Conservation (phyloP, 106 monocot genomes). For the Phalaenopsis aphrodite region DNA sequence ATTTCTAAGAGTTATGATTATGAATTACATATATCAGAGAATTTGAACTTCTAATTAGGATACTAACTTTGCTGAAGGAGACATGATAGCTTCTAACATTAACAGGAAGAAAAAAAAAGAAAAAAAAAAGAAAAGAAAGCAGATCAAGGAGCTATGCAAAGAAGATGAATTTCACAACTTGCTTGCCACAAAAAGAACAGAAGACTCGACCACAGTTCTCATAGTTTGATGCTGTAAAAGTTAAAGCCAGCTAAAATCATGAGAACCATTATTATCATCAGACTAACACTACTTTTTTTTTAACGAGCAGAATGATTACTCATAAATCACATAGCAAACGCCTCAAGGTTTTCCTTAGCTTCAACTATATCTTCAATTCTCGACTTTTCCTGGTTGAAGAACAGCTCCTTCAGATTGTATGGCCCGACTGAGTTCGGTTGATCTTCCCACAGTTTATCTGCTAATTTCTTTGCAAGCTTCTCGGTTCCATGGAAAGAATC, state of each 20-base stretch:
- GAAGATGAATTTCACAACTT: no score
- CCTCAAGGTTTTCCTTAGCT: not conserved
- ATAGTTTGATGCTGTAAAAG: no score
- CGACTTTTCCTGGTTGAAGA: not conserved
- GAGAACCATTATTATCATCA: not conserved
- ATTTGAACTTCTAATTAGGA: no score
- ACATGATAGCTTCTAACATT: no score
- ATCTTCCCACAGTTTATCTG: conserved; percentile 17
- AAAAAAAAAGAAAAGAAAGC: no score
- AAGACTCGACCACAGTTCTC: no score
- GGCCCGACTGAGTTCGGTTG: conserved; percentile 4
- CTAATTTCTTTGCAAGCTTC: conserved; percentile 14
- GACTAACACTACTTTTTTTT: not conserved
- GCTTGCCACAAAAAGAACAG: no score
- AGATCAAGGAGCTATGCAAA: no score
- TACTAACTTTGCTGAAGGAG: no score
- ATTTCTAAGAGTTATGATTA: no score
- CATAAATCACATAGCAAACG: not conserved
- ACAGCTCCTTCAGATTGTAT: conserved; percentile 12
- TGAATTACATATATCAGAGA: no score
- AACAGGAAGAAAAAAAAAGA: no score
- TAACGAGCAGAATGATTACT: not conserved
- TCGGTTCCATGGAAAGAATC: conserved; percentile 25
- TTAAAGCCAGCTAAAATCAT: not conserved
- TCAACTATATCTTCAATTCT: conserved; percentile 11